These are phyloP conservation scores for Saccharomycopsis microspora DNA, from an alignment of 805 yeast species.

Conservation along the genomic window DNA sequence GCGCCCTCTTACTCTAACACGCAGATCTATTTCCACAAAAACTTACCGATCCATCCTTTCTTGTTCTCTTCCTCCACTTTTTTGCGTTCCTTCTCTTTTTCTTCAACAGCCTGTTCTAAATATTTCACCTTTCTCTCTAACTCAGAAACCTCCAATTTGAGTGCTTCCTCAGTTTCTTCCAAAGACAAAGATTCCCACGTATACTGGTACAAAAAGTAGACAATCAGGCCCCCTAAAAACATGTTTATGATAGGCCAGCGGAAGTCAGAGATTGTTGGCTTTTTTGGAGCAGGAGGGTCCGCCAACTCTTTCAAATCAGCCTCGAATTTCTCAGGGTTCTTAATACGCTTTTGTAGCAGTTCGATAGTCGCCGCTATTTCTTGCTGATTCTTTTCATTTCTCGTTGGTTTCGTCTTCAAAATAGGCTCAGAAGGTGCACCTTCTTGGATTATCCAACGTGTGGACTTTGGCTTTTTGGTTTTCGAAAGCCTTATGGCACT, in stretches of 20 bases:
- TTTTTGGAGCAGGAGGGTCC: background rate
- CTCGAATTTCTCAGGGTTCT: slow-evolving; percentile 3
- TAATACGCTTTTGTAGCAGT: slow-evolving; percentile 2
- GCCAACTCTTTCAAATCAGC: slow-evolving; percentile 1
- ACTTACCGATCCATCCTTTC: background rate
- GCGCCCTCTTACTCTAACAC: too few species aligned
- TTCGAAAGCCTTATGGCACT: too few species aligned
- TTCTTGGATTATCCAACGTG: too few species aligned
- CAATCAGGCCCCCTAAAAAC: slow-evolving; percentile 23
- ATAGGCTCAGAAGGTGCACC: too few species aligned
- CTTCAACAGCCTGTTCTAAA: background rate
- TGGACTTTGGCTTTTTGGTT: too few species aligned
- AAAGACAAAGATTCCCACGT: slow-evolving; percentile 24
- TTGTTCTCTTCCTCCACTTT: background rate
- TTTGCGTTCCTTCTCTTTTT: background rate
- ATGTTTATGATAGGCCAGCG: slow-evolving; percentile 24
- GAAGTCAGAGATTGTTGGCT: slow-evolving; percentile 24
- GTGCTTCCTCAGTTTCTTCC: slow-evolving; percentile 20
- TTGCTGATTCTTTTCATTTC: background rate
- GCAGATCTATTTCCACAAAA: background rate
- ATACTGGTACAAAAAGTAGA: slow-evolving; percentile 24
- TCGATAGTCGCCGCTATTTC: slow-evolving; percentile 4
- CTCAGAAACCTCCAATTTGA: slow-evolving; percentile 18
- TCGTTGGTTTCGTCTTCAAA: too few species aligned
- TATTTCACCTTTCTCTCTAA: slow-evolving; percentile 3